phyloP scores from a whole-genome alignment of 306 rosid species.

The Benincasa hispida region DNA sequence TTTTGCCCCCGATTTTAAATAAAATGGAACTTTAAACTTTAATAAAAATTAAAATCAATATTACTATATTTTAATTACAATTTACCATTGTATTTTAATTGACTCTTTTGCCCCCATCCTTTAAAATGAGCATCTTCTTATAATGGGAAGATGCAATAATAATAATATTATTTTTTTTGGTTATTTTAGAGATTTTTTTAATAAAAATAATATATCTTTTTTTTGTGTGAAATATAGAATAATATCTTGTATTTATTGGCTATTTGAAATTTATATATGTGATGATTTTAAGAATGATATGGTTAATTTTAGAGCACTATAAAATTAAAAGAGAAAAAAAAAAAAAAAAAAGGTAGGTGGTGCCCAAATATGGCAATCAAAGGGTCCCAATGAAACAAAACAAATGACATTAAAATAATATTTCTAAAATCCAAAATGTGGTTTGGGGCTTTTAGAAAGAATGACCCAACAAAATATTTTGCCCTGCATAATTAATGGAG shows the following conservation, averaged over 20 bases:
- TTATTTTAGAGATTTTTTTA: too few species aligned
- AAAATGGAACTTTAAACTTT: too few species aligned
- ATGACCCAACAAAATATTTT: not conserved
- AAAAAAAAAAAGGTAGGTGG: not conserved
- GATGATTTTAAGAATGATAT: not conserved
- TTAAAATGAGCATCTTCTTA: too few species aligned
- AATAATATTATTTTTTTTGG: too few species aligned
- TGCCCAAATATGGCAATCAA: not conserved
- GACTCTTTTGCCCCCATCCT: too few species aligned
- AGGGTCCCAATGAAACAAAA: not conserved
- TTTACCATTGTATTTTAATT: too few species aligned
- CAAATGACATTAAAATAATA: not conserved
- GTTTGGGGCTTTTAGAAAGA: not conserved
- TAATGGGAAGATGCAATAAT: not conserved
- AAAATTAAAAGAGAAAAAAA: not conserved
- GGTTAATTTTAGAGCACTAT: not conserved
- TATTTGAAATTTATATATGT: not conserved
- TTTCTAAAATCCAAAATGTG: not conserved
- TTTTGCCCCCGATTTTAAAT: too few species aligned
- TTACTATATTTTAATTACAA: too few species aligned
- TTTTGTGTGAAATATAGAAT: too few species aligned
- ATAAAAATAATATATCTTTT: too few species aligned
- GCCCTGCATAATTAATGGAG: not conserved
- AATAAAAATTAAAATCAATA: too few species aligned
- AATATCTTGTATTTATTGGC: too few species aligned